Evolutionary conservation across 352 stramenopile genomes (phyloP).

Genomic region (Phytophthora europaea): DNA sequence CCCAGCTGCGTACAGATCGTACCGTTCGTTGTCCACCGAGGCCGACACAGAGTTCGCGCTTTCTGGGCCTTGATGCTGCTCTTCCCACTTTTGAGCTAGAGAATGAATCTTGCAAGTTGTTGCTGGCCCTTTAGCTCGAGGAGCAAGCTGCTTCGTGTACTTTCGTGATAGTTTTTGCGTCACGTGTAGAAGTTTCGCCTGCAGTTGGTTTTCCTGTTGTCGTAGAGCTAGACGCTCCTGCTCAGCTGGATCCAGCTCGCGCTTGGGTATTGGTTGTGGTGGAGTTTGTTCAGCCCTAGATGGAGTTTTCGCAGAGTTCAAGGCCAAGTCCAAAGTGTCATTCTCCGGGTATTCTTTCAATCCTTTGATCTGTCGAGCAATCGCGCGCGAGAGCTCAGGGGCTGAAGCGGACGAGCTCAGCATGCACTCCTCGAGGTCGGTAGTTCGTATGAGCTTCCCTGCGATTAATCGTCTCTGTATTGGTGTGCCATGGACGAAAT

Average conservation of each 20-base stretch:
- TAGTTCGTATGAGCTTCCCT: slow-evolving; percentile 46
- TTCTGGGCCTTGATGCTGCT: slow-evolving; percentile 43
- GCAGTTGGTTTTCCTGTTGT: slow-evolving; percentile 48
- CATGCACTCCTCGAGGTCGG: slow-evolving; percentile 13
- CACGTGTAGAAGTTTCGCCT: slow-evolving; percentile 62
- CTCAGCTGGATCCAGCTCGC: slow-evolving; percentile 10
- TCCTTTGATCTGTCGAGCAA: slow-evolving; percentile 27
- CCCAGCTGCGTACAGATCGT: slow-evolving; percentile 63
- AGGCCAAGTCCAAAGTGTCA: slow-evolving; percentile 20
- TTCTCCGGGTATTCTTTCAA: slow-evolving; percentile 23
- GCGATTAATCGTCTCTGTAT: slow-evolving; percentile 51
- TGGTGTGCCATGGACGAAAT: slow-evolving; percentile 49
- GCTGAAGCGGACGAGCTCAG: slow-evolving; percentile 37
- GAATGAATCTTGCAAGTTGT: slow-evolving; percentile 47
- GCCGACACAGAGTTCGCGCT: slow-evolving; percentile 9
- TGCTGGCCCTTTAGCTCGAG: slow-evolving; percentile 14
- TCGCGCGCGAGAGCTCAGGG: slow-evolving; percentile 34
- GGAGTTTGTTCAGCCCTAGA: background rate
- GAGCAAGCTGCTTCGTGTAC: slow-evolving; percentile 65
- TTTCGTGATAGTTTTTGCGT: slow-evolving; percentile 82
- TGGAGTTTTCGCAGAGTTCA: slow-evolving; percentile 10
- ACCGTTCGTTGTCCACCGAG: slow-evolving; percentile 46
- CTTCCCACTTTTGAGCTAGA: slow-evolving; percentile 58
- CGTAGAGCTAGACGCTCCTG: slow-evolving; percentile 41
- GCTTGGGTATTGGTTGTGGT: background rate